Conservation (phyloP, 768 basidiomycete species). For the Tylopilus balloui region DNA sequence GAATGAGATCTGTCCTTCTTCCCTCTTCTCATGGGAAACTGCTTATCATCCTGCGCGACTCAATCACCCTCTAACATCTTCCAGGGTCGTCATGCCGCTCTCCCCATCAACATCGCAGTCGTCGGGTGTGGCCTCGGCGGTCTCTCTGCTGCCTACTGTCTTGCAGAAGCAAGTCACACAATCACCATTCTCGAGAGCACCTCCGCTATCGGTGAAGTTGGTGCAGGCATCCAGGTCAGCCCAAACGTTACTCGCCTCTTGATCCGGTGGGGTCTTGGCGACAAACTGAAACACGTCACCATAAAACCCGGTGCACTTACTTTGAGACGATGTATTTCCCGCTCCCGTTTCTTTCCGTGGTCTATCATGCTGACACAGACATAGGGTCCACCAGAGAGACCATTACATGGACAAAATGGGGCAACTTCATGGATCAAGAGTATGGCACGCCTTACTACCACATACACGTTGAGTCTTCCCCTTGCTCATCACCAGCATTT, state of each 20-base stretch:
- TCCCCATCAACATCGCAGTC: conserved; percentile 37
- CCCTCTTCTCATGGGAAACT: not conserved
- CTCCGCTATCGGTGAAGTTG: conserved; percentile 38
- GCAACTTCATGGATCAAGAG: conserved; percentile 27
- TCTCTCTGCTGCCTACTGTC: conserved; percentile 41
- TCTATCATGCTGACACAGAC: not conserved
- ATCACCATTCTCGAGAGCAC: conserved; percentile 47
- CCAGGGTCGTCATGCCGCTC: conserved; percentile 20
- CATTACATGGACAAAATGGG: conserved; percentile 36
- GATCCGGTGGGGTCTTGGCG: conserved; percentile 47
- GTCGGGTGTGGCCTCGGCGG: conserved; percentile 53
- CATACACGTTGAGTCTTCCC: conserved; percentile 29
- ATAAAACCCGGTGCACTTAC: conserved; percentile 39
- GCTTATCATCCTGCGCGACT: too few relatives aligned
- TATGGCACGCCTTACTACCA: conserved; percentile 34
- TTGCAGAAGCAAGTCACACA: conserved; percentile 44
- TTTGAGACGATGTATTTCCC: conserved; percentile 40
- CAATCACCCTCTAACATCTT: conserved; percentile 5
- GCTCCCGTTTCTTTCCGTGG: fast-evolving
- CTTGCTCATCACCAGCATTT: not conserved
- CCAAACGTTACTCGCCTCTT: conserved; percentile 44
- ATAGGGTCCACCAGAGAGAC: conserved; percentile 33
- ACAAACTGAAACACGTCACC: conserved; percentile 34
- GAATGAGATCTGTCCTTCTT: not conserved
- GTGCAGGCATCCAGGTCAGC: conserved; percentile 49